phyloP scores from a whole-genome alignment of 164 flowering plant species.

The Paratinospora sagittata region DNA sequence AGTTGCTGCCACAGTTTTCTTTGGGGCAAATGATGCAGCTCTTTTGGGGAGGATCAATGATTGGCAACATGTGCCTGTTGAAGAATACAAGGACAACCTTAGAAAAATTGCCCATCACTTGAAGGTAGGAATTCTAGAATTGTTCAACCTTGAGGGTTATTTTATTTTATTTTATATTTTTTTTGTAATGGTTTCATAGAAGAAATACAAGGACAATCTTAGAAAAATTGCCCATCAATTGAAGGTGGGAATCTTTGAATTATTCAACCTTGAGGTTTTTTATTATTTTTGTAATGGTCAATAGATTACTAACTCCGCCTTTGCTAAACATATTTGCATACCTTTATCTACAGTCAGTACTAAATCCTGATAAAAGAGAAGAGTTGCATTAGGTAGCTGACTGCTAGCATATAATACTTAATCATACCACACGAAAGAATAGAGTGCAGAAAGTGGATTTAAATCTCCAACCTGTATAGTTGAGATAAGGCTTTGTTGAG shows the following conservation, averaged over 20 bases:
- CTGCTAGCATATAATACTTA: no score
- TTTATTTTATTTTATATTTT: no score
- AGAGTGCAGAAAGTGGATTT: no score
- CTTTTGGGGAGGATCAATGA: conserved; percentile 56
- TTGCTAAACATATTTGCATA: no score
- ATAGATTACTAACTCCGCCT: no score
- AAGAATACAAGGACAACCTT: conserved; percentile 76
- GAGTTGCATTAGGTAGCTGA: no score
- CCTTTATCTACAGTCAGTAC: no score
- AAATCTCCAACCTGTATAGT: no score
- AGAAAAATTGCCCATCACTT: conserved; percentile 61
- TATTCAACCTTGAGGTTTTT: neutral
- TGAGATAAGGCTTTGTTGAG: no score
- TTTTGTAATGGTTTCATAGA: neutral
- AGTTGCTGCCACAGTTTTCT: conserved; percentile 66
- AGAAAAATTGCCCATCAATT: conserved; percentile 61
- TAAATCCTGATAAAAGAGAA: no score
- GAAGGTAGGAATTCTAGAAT: conserved; percentile 40
- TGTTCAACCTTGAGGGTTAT: neutral
- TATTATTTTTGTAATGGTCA: neutral
- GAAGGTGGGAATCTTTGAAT: conserved; percentile 41
- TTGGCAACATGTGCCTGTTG: conserved; percentile 73
- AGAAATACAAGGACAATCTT: conserved; percentile 74
- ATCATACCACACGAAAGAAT: no score
- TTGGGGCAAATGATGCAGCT: no score